These are phyloP conservation scores for Chlorophyllum brunneum DNA, from an alignment of 768 basidiomycete genomes.

Conservation along the genomic window DNA sequence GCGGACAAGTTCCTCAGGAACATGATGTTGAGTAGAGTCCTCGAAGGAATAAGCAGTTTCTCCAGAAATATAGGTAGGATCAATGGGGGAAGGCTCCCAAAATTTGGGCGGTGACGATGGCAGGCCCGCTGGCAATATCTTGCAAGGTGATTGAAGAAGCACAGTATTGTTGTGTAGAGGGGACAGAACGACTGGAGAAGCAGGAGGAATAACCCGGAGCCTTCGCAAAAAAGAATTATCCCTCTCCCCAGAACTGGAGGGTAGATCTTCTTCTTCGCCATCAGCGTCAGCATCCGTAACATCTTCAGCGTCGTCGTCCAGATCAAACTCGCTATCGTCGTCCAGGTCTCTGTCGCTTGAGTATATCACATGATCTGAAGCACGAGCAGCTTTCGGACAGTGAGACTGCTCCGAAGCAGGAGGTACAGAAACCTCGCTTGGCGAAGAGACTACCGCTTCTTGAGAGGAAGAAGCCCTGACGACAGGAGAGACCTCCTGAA, in stretches of 20 bases:
- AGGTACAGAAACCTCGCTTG: background rate
- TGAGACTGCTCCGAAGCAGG: background rate
- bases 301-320: background rate
- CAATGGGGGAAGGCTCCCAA: background rate
- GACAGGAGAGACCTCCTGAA: conserved; percentile 28
- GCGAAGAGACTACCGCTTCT: background rate
- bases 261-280: background rate
- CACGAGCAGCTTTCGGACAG: background rate
- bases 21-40: background rate
- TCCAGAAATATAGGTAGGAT: background rate
- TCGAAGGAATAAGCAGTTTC: background rate
- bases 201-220: background rate
- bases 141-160: conserved; percentile 18
- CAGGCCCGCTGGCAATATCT: background rate
- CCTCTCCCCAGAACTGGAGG: too few species aligned
- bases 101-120: background rate
- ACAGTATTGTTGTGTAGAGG: background rate
- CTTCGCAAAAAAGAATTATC: conserved; percentile 5
- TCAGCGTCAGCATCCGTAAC: conserved; percentile 5
- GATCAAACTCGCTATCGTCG: background rate
- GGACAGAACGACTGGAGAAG: background rate
- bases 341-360: background rate
- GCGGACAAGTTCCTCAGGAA: background rate
- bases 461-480: conserved; percentile 20
- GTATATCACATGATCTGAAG: background rate